These are phyloP conservation scores for Fusarium sp. DNA, from an alignment of 2,329 filamentous ascomycete species.

Conservation along the genomic window DNA sequence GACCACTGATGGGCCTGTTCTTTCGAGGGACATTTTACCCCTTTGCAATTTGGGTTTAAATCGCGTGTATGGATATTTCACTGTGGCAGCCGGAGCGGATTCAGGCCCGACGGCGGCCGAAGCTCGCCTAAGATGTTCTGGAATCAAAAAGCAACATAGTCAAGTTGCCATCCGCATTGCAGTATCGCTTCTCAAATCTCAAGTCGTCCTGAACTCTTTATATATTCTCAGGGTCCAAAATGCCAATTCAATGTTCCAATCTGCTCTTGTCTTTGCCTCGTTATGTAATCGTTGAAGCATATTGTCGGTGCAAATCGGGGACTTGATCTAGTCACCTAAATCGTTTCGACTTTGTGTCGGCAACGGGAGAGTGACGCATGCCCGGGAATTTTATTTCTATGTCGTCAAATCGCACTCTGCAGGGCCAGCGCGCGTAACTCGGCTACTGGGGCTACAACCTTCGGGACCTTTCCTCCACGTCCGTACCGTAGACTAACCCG, in stretches of 20 bases:
- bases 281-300: accelerated
- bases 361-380: background rate
- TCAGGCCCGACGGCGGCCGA: background rate
- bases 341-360: background rate
- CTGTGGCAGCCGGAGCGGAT: background rate
- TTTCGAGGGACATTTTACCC: background rate
- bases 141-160: background rate
- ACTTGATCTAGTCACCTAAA: background rate
- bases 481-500: background rate
- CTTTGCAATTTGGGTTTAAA: background rate
- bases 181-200: accelerated
- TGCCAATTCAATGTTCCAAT: background rate
- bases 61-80: background rate
- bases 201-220: background rate
- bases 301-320: background rate
- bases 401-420: background rate
- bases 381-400: background rate
- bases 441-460: background rate
- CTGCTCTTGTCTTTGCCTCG: accelerated
- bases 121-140: background rate
- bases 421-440: background rate
- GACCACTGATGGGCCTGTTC: background rate
- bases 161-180: accelerated
- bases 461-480: background rate
- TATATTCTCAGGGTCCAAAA: background rate